Evolutionary conservation across 2,329 filamentous ascomycete genomes (phyloP).

Genomic region (Magnaporthiopsis incrustans): DNA sequence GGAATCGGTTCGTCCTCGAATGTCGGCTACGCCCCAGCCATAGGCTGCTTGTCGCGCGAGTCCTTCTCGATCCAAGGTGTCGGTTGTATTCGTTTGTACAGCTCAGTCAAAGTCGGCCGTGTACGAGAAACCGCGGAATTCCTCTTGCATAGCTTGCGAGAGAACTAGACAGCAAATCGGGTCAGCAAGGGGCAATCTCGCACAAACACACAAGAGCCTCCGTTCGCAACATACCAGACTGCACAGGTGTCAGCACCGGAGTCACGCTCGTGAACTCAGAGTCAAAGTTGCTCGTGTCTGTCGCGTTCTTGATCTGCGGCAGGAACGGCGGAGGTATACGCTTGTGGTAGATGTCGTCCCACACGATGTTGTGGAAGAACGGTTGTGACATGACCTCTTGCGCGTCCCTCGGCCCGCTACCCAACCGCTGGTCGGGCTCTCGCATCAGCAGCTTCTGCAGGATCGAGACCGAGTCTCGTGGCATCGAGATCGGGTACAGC

Average conservation of each 20-base stretch:
- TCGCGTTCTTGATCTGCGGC: slow-evolving; percentile 81
- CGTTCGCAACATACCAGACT: slow-evolving; percentile 68
- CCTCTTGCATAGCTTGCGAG: slow-evolving; percentile 97
- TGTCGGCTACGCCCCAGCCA: neutral
- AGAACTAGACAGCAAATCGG: slow-evolving; percentile 52
- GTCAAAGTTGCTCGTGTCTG: slow-evolving; percentile 99
- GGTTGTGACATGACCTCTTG: slow-evolving; percentile 99
- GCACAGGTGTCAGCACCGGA: slow-evolving; percentile 90
- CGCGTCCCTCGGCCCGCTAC: slow-evolving; percentile 91
- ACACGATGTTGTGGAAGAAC: slow-evolving; percentile 96
- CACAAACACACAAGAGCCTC: neutral
- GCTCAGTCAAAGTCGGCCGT: slow-evolving; percentile 76
- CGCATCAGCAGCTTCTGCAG: slow-evolving; percentile 94
- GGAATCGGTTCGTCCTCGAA: too few relatives aligned
- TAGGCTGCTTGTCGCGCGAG: neutral
- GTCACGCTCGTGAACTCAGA: slow-evolving; percentile 98
- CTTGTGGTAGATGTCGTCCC: slow-evolving; percentile 98
- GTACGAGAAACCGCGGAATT: slow-evolving; percentile 98
- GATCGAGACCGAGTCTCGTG: slow-evolving; percentile 92
- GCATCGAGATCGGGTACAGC: slow-evolving; percentile 97
- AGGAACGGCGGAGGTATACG: slow-evolving; percentile 81
- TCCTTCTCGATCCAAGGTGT: neutral
- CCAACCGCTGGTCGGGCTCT: slow-evolving; percentile 86
- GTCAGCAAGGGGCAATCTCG: neutral
- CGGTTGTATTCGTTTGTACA: neutral